Base-by-base conservation (phyloP, 345 rosid genomes). In the Psidium guajava region DNA sequence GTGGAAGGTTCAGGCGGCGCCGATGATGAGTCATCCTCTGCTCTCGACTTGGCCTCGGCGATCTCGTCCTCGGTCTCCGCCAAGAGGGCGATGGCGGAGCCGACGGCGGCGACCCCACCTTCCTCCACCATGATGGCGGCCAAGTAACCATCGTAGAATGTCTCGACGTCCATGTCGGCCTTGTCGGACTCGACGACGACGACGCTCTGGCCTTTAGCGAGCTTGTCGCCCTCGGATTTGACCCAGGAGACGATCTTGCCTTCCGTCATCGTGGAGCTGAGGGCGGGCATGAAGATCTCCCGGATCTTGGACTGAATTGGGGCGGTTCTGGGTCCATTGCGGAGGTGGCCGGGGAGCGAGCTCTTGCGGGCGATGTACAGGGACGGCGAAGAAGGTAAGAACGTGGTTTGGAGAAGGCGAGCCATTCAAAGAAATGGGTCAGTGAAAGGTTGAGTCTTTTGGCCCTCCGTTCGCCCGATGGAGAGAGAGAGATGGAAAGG, bases 261-360 rank as follows among this genome's bases (percentile, higher is more conserved):
- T 54, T 96, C 98, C 0, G 98, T 96, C 99, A 96, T 96, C 11
- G 98, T 97, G 54, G 99, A 97, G 83, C 98, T 97, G 56, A 97
- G 91, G n/a, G 99, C 98, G 14, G 99, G 99, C 98, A 97, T 97
- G 96, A 96, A 93, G 81, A 97, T 97, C 90, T 97, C 98, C 22
- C 96, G 94, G 93, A 95, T 95, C 95, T 94, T 96, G 55, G 99
- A 95, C 77, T 84, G 90, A 32, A 92, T 88, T 15, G 14, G 89
- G 75, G 42, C 87, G 61, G 77, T 83, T 52, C 28, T 54, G 42
- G 54, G 87, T 85, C 85, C 80, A 36, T 36, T 69, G 80, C 80
- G 13, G 47, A 47, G 47, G 25, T 32, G 47, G 47, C 80, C 80
- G 47, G 80, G 80, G 80, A 69, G 3, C 6, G 47, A 9, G 7